Percentiles rank a stretch among this genome's conserved stretches.
Conservation (phyloP, 352 stramenopile genomes). For the Phytophthora ramorum region DNA sequence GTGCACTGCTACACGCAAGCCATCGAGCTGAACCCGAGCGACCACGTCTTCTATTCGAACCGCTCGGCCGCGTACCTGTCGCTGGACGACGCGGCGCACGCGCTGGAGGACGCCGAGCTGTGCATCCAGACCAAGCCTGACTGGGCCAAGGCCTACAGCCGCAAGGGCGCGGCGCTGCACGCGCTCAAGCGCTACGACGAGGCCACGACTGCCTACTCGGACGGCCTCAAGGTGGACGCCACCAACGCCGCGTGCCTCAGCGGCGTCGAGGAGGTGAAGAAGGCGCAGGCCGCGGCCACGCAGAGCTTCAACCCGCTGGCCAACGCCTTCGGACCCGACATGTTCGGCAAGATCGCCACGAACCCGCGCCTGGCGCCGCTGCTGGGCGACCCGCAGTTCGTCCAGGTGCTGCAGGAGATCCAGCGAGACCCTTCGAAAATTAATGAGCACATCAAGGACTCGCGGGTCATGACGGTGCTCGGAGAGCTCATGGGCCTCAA, state of each 20-base stretch:
- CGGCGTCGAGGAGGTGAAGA: constrained; percentile 94
- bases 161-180: constrained; percentile 98
- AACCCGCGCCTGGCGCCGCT: constrained; percentile 90
- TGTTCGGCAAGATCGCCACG: constrained; percentile 93
- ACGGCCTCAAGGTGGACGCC: constrained; percentile 92
- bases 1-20: constrained; percentile 97
- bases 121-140: constrained; percentile 95
- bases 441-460: constrained; percentile 81
- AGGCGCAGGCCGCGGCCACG: constrained; percentile 66
- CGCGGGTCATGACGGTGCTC: constrained; percentile 88
- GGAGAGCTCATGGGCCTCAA: constrained; percentile 87
- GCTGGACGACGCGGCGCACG: constrained; percentile 91
- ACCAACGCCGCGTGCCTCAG: constrained; percentile 92
- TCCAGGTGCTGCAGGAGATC: constrained; percentile 77
- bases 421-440: constrained; percentile 82
- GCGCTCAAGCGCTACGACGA: constrained; percentile 90
- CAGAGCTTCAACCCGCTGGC: constrained; percentile 85
- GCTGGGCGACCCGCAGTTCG: constrained; percentile 94
- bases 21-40: constrained; percentile 94
- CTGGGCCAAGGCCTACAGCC: constrained; percentile 98
- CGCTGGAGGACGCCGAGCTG: constrained; percentile 96
- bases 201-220: constrained; percentile 83
- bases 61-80: constrained; percentile 98
- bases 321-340: constrained; percentile 95
- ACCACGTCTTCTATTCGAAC: constrained; percentile 99